Evolutionary conservation across 2,329 filamentous ascomycete species (phyloP).

Genomic region (Paramyrothecium sp.): DNA sequence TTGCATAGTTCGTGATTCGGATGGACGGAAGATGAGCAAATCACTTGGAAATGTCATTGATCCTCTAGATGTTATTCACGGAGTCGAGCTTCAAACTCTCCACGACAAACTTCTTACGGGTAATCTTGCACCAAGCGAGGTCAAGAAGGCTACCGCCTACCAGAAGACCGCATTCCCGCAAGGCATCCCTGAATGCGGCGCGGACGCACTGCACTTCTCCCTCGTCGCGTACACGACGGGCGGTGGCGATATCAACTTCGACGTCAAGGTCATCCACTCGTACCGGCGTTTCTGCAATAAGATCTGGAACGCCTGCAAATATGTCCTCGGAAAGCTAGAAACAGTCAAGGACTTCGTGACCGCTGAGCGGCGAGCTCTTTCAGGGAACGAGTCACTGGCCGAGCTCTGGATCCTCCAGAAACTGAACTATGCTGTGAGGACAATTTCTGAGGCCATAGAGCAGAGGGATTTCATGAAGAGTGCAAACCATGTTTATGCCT

Average conservation of each 20-base stretch:
- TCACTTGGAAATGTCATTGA: slow-evolving; percentile 88
- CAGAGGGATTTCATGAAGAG: slow-evolving; percentile 71
- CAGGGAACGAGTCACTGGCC: slow-evolving; percentile 25
- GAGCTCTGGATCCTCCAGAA: slow-evolving; percentile 58
- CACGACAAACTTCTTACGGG: slow-evolving; percentile 73
- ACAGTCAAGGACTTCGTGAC: slow-evolving; percentile 54
- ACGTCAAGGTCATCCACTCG: slow-evolving; percentile 81
- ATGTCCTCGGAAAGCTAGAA: slow-evolving; percentile 70
- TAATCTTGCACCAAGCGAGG: slow-evolving; percentile 75
- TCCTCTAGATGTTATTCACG: slow-evolving; percentile 80
- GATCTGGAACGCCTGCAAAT: slow-evolving; percentile 86
- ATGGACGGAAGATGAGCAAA: slow-evolving; percentile 94
- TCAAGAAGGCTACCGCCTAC: slow-evolving; percentile 77
- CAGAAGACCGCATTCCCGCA: slow-evolving; percentile 85
- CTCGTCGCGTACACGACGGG: slow-evolving; percentile 78
- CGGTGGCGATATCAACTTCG: slow-evolving; percentile 73
- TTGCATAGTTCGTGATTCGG: slow-evolving; percentile 69
- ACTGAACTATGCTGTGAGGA: slow-evolving; percentile 68
- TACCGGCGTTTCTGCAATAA: slow-evolving; percentile 92
- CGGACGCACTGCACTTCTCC: slow-evolving; percentile 84
- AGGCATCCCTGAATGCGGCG: slow-evolving; percentile 83
- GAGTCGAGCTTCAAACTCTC: slow-evolving; percentile 69
- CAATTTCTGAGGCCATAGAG: slow-evolving; percentile 66
- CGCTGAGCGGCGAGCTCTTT: slow-evolving; percentile 25
- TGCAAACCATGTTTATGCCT: slow-evolving; percentile 62